Conservation (phyloP, 495 filamentous ascomycete species). For the Penicillium lagena region DNA sequence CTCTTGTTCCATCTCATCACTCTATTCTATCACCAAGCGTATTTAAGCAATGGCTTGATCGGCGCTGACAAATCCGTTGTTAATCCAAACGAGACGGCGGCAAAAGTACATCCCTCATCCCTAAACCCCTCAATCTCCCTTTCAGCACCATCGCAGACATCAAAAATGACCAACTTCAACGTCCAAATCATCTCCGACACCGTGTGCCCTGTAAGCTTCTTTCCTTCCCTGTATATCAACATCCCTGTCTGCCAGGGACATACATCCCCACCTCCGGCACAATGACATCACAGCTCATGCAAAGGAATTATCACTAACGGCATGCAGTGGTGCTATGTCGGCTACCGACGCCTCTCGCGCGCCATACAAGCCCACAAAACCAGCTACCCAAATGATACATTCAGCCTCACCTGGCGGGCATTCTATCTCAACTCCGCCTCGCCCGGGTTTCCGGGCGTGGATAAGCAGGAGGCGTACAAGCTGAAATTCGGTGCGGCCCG, state of each 20-base stretch:
- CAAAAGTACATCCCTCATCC: background rate
- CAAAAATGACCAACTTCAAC: constrained; percentile 67
- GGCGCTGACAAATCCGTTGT: too few relatives aligned
- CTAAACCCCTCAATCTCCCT: background rate
- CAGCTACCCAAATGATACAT: constrained; percentile 57
- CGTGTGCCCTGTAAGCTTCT: constrained; percentile 62
- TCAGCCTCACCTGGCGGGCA: constrained; percentile 65
- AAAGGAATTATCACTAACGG: background rate
- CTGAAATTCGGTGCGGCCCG: constrained; percentile 56
- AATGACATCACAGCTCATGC: constrained; percentile 1
- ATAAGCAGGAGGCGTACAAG: constrained; percentile 50
- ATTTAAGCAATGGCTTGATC: too few relatives aligned
- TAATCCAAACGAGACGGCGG: too few relatives aligned
- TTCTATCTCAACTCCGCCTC: constrained; percentile 73
- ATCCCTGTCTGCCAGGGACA: background rate
- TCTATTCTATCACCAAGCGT: too few relatives aligned
- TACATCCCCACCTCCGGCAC: constrained; percentile 1
- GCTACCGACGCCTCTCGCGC: constrained; percentile 63
- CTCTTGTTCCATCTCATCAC: too few relatives aligned
- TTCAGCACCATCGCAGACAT: background rate
- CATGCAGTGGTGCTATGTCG: constrained; percentile 68
- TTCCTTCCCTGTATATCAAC: background rate
- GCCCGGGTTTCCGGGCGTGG: constrained; percentile 44
- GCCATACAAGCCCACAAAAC: constrained; percentile 62
- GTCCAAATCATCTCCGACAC: constrained; percentile 71